These are phyloP conservation scores for Hamigera avellanea DNA, from an alignment of 495 filamentous ascomycete species.

Conservation along the genomic window DNA sequence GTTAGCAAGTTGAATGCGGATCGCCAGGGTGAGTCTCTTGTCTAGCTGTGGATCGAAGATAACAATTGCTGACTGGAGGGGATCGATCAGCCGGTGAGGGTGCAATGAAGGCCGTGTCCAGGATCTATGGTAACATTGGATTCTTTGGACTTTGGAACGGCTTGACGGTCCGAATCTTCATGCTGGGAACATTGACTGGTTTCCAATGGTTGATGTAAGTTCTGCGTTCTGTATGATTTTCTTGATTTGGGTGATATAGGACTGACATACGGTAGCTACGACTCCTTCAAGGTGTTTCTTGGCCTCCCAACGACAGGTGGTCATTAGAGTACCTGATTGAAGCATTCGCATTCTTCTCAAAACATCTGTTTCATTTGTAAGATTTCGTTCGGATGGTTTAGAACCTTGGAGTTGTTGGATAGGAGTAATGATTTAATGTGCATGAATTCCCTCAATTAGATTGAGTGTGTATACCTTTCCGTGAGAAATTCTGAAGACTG, in stretches of 20 bases:
- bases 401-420: background rate
- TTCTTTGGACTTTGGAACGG: slow-evolving; percentile 63
- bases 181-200: slow-evolving; percentile 55
- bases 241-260: background rate
- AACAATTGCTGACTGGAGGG: slow-evolving; percentile 5
- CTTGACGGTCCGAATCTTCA: slow-evolving; percentile 50
- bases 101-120: slow-evolving; percentile 46
- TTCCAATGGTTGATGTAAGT: slow-evolving; percentile 63
- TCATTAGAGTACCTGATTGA: slow-evolving; percentile 24
- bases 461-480: no score
- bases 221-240: background rate
- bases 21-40: slow-evolving; percentile 38
- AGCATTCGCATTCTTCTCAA: no score
- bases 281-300: slow-evolving; percentile 65
- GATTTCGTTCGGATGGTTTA: no score
- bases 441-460: no score
- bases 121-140: slow-evolving; percentile 65
- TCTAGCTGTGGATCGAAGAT: slow-evolving; percentile 1
- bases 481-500: no score
- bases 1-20: slow-evolving; percentile 60
- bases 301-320: slow-evolving; percentile 58
- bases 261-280: slow-evolving; percentile 35
- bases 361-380: slow-evolving; percentile 1
- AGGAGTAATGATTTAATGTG: background rate
- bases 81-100: slow-evolving; percentile 43